Evolutionary conservation across 331 rosid genomes (phyloP).

Genomic region (Acacia concinna): DNA sequence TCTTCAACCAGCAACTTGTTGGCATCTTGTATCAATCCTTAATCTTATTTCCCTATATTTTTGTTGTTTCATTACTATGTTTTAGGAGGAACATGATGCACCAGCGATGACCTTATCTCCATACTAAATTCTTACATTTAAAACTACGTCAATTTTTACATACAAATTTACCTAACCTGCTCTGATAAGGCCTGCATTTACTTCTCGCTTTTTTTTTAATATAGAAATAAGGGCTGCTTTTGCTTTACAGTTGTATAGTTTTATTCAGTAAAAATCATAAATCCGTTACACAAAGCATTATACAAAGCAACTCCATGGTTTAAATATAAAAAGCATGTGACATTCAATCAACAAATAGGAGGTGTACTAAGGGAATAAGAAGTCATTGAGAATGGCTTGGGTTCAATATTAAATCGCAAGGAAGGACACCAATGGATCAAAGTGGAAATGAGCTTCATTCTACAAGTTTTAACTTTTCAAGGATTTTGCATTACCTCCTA

Average conservation of each 20-base stretch:
- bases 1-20: no score
- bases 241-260: neutral
- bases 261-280: neutral
- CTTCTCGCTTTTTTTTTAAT: no score
- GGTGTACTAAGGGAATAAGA: neutral
- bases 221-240: neutral
- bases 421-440: neutral
- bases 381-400: neutral
- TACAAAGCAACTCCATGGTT: neutral
- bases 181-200: neutral
- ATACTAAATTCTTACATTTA: neutral
- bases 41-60: neutral
- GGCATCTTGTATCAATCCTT: neutral
- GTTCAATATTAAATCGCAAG: neutral
- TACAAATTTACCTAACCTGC: neutral
- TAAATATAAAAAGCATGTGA: neutral
- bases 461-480: neutral
- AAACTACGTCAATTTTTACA: neutral
- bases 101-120: neutral
- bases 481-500: neutral
- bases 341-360: neutral
- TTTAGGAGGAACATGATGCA: neutral
- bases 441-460: neutral
- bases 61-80: neutral
- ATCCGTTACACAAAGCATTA: no score